These are phyloP conservation scores for Jatropha multifida DNA, from an alignment of 441 rosid genomes.

Conservation along the genomic window DNA sequence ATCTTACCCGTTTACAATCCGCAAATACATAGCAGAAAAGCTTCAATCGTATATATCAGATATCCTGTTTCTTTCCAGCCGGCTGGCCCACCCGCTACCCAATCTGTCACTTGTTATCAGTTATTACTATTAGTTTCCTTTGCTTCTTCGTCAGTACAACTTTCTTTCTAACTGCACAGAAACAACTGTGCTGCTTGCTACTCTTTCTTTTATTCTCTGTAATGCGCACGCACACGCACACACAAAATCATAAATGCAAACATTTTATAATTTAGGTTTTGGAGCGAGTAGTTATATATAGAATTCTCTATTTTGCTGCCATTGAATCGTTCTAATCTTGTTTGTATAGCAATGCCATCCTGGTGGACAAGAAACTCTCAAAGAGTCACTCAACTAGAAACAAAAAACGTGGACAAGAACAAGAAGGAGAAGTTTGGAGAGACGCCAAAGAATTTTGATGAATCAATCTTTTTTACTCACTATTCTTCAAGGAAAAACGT, in stretches of 20 bases:
- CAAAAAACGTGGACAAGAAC: not conserved
- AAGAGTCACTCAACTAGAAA: not conserved
- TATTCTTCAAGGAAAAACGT: conserved; percentile 17
- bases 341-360: conserved; percentile 1
- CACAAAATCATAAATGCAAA: not conserved
- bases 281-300: not conserved
- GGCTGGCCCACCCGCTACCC: conserved; percentile 1
- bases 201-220: not conserved
- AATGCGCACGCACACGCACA: not conserved
- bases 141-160: not conserved
- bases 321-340: not conserved
- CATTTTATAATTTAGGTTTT: not conserved
- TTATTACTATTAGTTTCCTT: not conserved
- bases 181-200: not conserved
- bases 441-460: conserved; percentile 10
- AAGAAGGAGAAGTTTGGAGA: not conserved
- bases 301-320: not conserved
- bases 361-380: conserved; percentile 14
- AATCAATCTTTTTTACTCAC: not conserved
- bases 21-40: not conserved
- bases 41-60: not conserved
- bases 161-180: not conserved
- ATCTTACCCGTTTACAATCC: not conserved
- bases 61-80: not conserved
- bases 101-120: not conserved